phyloP scores from a whole-genome alignment of 2,329 filamentous ascomycete genomes.

The Beauveria rudraprayagi region DNA sequence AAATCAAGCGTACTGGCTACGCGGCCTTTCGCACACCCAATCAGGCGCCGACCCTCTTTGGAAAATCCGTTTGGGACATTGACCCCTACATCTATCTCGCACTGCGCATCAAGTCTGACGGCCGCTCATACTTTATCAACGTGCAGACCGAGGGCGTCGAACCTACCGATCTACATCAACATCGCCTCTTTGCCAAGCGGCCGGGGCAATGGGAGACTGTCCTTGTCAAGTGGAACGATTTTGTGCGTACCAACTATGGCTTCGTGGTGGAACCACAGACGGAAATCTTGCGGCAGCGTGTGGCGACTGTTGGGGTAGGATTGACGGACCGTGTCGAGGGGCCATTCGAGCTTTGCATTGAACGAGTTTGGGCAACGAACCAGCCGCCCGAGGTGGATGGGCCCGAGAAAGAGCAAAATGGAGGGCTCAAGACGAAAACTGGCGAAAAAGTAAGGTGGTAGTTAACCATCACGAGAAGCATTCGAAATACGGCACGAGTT shows the following conservation, averaged over 20 bases:
- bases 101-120: slow-evolving; percentile 81
- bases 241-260: slow-evolving; percentile 90
- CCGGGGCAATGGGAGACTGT: slow-evolving; percentile 92
- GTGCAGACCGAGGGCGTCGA: slow-evolving; percentile 91
- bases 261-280: slow-evolving; percentile 88
- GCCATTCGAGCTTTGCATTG: slow-evolving; percentile 78
- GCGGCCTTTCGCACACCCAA: slow-evolving; percentile 85
- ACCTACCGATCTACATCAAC: slow-evolving; percentile 92
- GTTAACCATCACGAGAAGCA: background rate
- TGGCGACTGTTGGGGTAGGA: slow-evolving; percentile 78
- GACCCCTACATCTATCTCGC: slow-evolving; percentile 85
- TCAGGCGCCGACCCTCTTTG: slow-evolving; percentile 71
- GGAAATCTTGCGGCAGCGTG: slow-evolving; percentile 78
- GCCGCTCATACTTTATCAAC: slow-evolving; percentile 88
- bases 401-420: slow-evolving; percentile 16
- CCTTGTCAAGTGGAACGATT: slow-evolving; percentile 83
- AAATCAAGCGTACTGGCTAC: slow-evolving; percentile 73
- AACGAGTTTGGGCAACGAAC: slow-evolving; percentile 88
- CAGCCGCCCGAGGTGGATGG: slow-evolving; percentile 19
- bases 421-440: slow-evolving; percentile 28
- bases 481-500: background rate
- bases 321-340: slow-evolving; percentile 84
- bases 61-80: slow-evolving; percentile 77
- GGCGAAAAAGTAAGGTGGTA: slow-evolving; percentile 33
- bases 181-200: slow-evolving; percentile 70